phyloP scores from a whole-genome alignment of 257 asterid genomes.

The Ocimum tenuiflorum region DNA sequence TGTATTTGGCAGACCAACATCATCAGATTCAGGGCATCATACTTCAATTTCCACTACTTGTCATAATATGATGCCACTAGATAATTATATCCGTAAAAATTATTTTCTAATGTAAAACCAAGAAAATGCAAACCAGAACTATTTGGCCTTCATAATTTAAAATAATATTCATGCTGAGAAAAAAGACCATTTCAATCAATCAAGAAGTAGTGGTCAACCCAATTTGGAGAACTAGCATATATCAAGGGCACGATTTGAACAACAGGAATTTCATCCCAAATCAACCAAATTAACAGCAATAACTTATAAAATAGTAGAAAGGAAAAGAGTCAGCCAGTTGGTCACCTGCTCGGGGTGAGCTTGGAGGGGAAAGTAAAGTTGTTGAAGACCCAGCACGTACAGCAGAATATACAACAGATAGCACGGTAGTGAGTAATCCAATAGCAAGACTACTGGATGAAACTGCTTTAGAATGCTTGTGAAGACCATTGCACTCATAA shows the following conservation, averaged over 20 bases:
- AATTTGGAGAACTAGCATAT: neutral
- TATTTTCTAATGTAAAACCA: neutral
- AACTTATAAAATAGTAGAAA: constrained; percentile 2
- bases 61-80: too few relatives aligned
- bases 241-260: neutral
- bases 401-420: constrained; percentile 76
- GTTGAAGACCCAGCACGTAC: constrained; percentile 86
- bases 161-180: neutral
- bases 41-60: neutral
- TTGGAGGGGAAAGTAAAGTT: constrained; percentile 68
- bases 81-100: too few relatives aligned
- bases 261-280: neutral
- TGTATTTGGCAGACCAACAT: neutral
- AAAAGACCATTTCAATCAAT: neutral
- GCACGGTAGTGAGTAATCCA: constrained; percentile 71
- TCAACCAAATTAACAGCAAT: neutral
- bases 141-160: neutral
- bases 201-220: neutral
- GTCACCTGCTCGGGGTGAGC: constrained; percentile 67
- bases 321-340: neutral
- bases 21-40: neutral
- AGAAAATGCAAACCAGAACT: neutral
- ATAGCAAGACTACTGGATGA: constrained; percentile 57
- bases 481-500: constrained; percentile 73
- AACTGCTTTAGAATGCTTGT: constrained; percentile 71